A percentile compares a stretch with the other conserved stretches of the same genome.
Evolutionary conservation across 2,329 filamentous ascomycete species (phyloP).

Genomic region (Lizonia empirigonia): DNA sequence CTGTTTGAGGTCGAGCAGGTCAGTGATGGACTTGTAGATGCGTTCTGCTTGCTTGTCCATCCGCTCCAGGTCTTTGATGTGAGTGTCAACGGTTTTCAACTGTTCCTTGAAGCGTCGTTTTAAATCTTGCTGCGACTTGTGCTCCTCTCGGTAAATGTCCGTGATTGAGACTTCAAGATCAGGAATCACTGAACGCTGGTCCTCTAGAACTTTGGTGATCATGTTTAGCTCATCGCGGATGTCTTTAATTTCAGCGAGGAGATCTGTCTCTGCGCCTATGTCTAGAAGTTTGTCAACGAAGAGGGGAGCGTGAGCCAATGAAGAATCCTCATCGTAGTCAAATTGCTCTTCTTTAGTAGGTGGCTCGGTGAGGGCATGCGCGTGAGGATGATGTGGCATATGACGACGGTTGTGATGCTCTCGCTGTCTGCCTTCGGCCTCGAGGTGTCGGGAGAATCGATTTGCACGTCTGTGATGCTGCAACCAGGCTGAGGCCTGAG

Average conservation of each 20-base stretch:
- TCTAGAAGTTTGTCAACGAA: constrained; percentile 64
- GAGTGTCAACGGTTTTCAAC: constrained; percentile 62
- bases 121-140: constrained; percentile 53
- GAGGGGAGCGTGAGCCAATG: constrained; percentile 42
- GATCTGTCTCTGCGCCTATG: constrained; percentile 64
- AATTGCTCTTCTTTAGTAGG: constrained; percentile 36
- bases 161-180: constrained; percentile 55
- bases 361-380: constrained; percentile 32
- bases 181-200: constrained; percentile 55
- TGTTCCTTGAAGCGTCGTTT: constrained; percentile 63
- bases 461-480: constrained; percentile 55
- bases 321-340: constrained; percentile 36
- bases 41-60: constrained; percentile 68
- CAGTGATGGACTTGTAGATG: constrained; percentile 65
- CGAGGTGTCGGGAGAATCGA: constrained; percentile 44
- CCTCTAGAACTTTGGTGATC: constrained; percentile 59
- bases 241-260: constrained; percentile 69
- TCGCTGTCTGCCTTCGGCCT: constrained; percentile 41
- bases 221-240: constrained; percentile 71
- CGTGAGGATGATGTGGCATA: constrained; percentile 35
- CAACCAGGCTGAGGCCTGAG: constrained; percentile 61
- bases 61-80: constrained; percentile 64
- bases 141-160: constrained; percentile 46
- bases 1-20: constrained; percentile 70
- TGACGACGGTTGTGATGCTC: constrained; percentile 40